These are phyloP conservation scores for Phytophthora litchii DNA, from an alignment of 352 stramenopile species.

Conservation along the genomic window DNA sequence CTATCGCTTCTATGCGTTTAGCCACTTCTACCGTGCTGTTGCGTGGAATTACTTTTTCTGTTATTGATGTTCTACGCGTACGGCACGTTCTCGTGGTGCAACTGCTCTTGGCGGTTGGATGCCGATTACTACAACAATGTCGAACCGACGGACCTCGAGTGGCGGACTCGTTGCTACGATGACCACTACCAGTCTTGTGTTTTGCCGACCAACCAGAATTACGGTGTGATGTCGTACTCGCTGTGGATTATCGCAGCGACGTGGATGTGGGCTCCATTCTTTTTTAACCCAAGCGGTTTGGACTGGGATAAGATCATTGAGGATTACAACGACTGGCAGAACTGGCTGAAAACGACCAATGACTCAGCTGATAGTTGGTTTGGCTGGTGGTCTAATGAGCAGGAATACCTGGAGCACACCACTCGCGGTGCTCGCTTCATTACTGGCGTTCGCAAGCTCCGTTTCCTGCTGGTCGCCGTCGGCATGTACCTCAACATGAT, in stretches of 20 bases:
- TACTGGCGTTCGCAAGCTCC: conserved; percentile 77
- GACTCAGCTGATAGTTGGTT: conserved; percentile 89
- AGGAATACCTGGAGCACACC: conserved; percentile 86
- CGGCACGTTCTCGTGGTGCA: conserved; percentile 94
- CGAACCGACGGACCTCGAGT: conserved; percentile 75
- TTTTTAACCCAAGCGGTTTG: conserved; percentile 97
- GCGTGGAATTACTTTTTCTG: conserved; percentile 93
- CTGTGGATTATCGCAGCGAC: conserved; percentile 93
- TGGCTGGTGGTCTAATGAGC: conserved; percentile 86
- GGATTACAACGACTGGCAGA: conserved; percentile 95
- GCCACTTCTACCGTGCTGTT: conserved; percentile 98
- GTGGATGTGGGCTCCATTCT: conserved; percentile 88
- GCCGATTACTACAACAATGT: conserved; percentile 76
- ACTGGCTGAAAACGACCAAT: conserved; percentile 92
- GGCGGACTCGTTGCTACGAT: conserved; percentile 78
- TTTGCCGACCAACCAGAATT: conserved; percentile 96
- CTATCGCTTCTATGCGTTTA: conserved; percentile 98
- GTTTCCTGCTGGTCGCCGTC: conserved; percentile 75
- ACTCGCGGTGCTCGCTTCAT: conserved; percentile 66
- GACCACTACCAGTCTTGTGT: conserved; percentile 91
- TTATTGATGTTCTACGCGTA: conserved; percentile 87
- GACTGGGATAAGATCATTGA: conserved; percentile 97
- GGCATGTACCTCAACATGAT: conserved; percentile 84
- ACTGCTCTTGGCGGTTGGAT: conserved; percentile 84
- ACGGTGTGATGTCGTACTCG: conserved; percentile 97